Evolutionary conservation across 495 filamentous ascomycete species (phyloP).

Genomic region (Cetradonia linearis): DNA sequence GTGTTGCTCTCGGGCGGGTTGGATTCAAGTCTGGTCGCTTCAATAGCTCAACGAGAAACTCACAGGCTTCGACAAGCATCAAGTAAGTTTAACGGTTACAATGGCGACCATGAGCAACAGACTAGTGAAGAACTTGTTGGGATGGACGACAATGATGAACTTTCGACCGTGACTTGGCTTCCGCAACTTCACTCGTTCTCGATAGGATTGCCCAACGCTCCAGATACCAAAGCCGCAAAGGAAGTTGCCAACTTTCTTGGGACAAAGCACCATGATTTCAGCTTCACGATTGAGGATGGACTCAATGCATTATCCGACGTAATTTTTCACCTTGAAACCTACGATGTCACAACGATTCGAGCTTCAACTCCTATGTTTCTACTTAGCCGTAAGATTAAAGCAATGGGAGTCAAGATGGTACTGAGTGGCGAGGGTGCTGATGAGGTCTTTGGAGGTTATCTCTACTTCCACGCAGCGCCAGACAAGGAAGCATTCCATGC

Average conservation of each 20-base stretch:
- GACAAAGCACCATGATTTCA: conserved; percentile 95
- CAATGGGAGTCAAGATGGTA: conserved; percentile 98
- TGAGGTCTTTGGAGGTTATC: conserved; percentile 96
- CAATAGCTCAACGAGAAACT: conserved; percentile 91
- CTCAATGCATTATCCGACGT: conserved; percentile 93
- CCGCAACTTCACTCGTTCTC: conserved; percentile 97
- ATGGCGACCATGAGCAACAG: conserved; percentile 38
- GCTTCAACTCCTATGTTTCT: conserved; percentile 99
- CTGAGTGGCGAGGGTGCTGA: conserved; percentile 92
- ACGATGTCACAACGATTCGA: conserved; percentile 96
- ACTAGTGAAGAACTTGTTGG: conserved; percentile 67
- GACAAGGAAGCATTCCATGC: conserved; percentile 84
- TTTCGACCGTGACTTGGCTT: conserved; percentile 83
- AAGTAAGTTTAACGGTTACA: conserved; percentile 29
- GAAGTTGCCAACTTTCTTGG: conserved; percentile 92
- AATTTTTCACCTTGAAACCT: conserved; percentile 95
- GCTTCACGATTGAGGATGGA: conserved; percentile 93
- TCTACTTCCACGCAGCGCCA: conserved; percentile 95
- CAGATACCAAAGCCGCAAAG: conserved; percentile 78
- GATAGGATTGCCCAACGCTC: conserved; percentile 83
- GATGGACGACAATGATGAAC: conserved; percentile 80
- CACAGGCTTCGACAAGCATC: conserved; percentile 57
- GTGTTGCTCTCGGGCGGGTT: conserved; percentile 91
- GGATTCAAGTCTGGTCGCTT: conserved; percentile 88
- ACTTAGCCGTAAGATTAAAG: conserved; percentile 95